Evolutionary conservation across 2,329 filamentous ascomycete genomes (phyloP), one percentile per base, ranked within the genome.

Genomic region (Bipolaris victoriae): DNA sequence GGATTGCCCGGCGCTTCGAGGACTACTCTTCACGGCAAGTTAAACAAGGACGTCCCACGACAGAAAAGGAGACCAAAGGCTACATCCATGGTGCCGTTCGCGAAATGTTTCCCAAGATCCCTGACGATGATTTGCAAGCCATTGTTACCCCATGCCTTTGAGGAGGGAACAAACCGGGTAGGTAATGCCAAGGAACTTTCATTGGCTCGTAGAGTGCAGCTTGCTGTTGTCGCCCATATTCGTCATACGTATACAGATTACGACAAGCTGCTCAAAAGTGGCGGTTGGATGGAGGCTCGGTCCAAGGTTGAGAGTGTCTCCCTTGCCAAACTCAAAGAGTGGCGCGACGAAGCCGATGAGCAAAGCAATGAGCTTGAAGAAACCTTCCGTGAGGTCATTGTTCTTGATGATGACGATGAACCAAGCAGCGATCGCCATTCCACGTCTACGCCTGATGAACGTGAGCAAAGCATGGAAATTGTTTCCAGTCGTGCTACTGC

Each of bases 101-200:
- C 59, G 86, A 88, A 66, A 76, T 88, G 26, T 88, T 88, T 63
- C 86, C 86, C 3, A 86, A 83, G 58, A 87, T 88, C 24, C 86
- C 86, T 2, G 80, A 84, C 49, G 77, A 79, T 52, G 84, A 87
- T 68, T 68, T 87, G 9, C 78, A 82, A 45, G 78, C 81, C 50
- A 87, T 88, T 55, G 82, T 87, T 62, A 80, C 82, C 82, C 59
- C 85, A 83, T 56, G 84, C 86, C 26, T 88, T 87, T 74, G 80
- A 84, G 73, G 81, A 85, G 79, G 84, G 84, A 29, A 81, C 82
- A 62, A 76, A 80, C 22, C 83, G 83, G 69, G 84, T 88, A 65
- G 86, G 86, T 60, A 86, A 82, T 54, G 84, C 82, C 33, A 74
- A 76, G 45, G 79, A 83, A 55, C 73, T 88, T 18, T 77, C 82